Base-by-base conservation (phyloP, 768 basidiomycete genomes). In the Mycena maculata region DNA sequence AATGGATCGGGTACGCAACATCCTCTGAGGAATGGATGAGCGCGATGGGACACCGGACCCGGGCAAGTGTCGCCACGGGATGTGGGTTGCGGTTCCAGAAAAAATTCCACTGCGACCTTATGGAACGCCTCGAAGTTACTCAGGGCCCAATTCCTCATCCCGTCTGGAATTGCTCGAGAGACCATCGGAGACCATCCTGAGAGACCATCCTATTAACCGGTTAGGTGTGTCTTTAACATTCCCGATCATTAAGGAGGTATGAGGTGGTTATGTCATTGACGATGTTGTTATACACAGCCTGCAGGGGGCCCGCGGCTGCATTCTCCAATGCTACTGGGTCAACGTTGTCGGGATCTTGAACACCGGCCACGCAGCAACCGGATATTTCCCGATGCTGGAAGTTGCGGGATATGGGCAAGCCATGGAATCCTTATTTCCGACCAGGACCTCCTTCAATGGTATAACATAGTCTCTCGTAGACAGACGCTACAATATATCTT, bases 11-110 rank as follows among this genome's bases (percentile, higher is more conserved):
- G 63, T 82, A 82, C 10, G 79, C 80, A 48, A 83, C 74, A 50
- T 82, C 82, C 11, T 64, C 74, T 13, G 68, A 63, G 65, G 80
- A 79, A 45, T 82, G 77, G 5, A 82, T 62, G 9, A 83, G 67
- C 33, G 72, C 68, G 0, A 82, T 70, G 3, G 81, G 81, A 55
- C 76, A 76, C 2, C 60, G 66, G 33, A 81, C 72, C 31, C 69
- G 73, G 20, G 63, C 31, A 23, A 82, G 72, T 22, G 65, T 61
- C 10, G 69, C 58, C 11, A 39, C 57, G 8, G 77, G 39, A 45
- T 74, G 71, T 12, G 73, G 67, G 39, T 69, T 65, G 27, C 75
- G 76, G 30, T 80, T 73, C 10, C 63, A 53, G 57, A 80, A 78
- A n/a, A 56, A 79, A 79, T 42, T 75, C 73, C 41, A 82, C 79